These are phyloP conservation scores for Mycothermus thermophilus DNA, from an alignment of 495 filamentous ascomycete genomes.

Conservation along the genomic window DNA sequence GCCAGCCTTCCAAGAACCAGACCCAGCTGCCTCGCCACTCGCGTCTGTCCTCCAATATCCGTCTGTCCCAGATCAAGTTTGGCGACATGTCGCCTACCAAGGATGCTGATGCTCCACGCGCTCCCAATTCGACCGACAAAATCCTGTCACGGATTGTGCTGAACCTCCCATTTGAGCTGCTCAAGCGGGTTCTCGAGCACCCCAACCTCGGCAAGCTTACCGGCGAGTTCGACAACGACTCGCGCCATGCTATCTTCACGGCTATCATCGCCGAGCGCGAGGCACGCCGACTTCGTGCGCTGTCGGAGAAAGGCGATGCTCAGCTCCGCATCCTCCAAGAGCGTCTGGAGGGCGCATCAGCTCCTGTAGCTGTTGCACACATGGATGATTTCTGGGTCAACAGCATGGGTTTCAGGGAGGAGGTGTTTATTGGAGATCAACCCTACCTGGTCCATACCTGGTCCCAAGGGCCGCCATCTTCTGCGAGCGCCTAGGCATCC, in stretches of 20 bases:
- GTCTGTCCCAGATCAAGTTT: conserved; percentile 49
- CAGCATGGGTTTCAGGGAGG: conserved; percentile 33
- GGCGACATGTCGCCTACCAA: conserved; percentile 43
- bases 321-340: conserved; percentile 12
- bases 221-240: conserved; percentile 29
- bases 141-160: conserved; percentile 48
- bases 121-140: conserved; percentile 10
- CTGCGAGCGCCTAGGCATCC: neutral
- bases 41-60: conserved; percentile 28
- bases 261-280: conserved; percentile 50
- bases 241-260: conserved; percentile 32
- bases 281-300: conserved; percentile 22
- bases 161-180: conserved; percentile 46
- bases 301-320: conserved; percentile 18
- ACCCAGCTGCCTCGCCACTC: conserved; percentile 13
- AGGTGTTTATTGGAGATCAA: conserved; percentile 18
- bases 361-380: conserved; percentile 8
- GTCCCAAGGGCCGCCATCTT: conserved; percentile 4
- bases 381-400: conserved; percentile 16
- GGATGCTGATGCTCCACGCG: neutral
- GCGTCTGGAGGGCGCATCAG: conserved; percentile 7
- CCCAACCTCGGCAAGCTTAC: conserved; percentile 28
- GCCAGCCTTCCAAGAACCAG: conserved; percentile 11
- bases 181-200: conserved; percentile 44
- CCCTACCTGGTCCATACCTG: conserved; percentile 19